A percentile compares a stretch with the other conserved stretches of the same genome.
These are phyloP conservation scores for Leccinellum rugosiceps DNA, from an alignment of 768 basidiomycete species.

Conservation along the genomic window DNA sequence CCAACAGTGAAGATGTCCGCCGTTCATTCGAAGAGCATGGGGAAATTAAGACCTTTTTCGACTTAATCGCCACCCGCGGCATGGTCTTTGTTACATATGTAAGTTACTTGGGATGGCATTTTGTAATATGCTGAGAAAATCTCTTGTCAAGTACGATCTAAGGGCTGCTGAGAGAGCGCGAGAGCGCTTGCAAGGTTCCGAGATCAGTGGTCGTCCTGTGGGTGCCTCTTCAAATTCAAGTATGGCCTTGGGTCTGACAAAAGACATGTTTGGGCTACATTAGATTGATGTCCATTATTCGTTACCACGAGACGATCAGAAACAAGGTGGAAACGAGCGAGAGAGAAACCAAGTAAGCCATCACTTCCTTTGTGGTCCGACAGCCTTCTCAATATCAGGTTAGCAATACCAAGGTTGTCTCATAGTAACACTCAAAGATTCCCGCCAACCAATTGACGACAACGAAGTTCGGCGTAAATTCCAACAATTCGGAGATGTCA, in stretches of 20 bases:
- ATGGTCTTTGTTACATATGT: constrained; percentile 99
- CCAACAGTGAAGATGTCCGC: constrained; percentile 80
- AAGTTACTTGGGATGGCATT: constrained; percentile 38
- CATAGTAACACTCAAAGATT: constrained; percentile 72
- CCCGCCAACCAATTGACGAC: constrained; percentile 73
- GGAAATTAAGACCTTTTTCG: constrained; percentile 96
- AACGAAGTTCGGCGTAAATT: constrained; percentile 84
- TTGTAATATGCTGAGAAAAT: constrained; percentile 13
- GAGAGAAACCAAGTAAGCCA: constrained; percentile 80
- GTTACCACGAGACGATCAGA: constrained; percentile 82
- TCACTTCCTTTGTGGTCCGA: not conserved
- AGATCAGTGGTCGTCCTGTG: constrained; percentile 86
- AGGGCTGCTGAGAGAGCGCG: constrained; percentile 90
- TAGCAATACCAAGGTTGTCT: constrained; percentile 83
- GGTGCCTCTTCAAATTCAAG: constrained; percentile 35
- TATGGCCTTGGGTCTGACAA: constrained; percentile 1
- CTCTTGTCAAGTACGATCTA: constrained; percentile 71
- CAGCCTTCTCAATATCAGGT: constrained; percentile 7
- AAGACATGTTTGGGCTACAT: constrained; percentile 4
- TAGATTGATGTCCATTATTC: constrained; percentile 99
- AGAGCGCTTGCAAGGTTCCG: constrained; percentile 85
- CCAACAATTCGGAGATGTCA: constrained; percentile 88
- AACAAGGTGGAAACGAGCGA: constrained; percentile 48
- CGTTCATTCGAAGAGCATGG: constrained; percentile 89
- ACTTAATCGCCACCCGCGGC: constrained; percentile 90